Conservation (phyloP, 23 red algal genomes). For the Gracilaria gracilis region DNA sequence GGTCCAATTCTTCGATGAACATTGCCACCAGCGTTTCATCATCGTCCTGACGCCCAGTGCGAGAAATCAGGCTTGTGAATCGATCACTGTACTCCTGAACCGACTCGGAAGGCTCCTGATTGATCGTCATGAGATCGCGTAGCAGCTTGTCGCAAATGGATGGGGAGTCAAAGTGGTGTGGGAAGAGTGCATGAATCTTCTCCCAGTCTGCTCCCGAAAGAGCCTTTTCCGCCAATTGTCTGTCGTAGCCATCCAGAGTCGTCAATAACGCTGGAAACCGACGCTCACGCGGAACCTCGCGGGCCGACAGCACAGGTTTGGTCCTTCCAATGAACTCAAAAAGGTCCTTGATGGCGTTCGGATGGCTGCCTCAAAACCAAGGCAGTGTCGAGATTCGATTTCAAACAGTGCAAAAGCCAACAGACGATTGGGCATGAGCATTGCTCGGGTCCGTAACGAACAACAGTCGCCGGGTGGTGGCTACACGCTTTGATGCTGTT, state of each 20-base stretch:
- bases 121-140: slow-evolving; percentile 11
- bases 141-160: slow-evolving; percentile 10
- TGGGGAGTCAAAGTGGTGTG: slow-evolving; percentile 23
- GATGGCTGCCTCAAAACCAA: background rate
- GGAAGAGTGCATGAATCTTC: background rate
- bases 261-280: slow-evolving; percentile 11
- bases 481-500: background rate
- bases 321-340: slow-evolving; percentile 17
- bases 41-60: background rate
- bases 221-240: background rate
- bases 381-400: background rate
- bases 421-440: background rate
- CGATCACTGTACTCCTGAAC: slow-evolving; percentile 27
- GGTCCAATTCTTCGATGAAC: background rate
- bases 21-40: slow-evolving; percentile 20
- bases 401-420: no score
- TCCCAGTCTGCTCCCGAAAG: background rate
- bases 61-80: slow-evolving; percentile 9
- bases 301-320: background rate
- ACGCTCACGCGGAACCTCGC: background rate
- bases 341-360: background rate
- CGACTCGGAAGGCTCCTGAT: background rate
- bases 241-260: slow-evolving; percentile 18
- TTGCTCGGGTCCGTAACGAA: background rate
- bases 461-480: background rate